Base-by-base conservation (phyloP, 2,329 filamentous ascomycete species). In the Penicillium sp. region DNA sequence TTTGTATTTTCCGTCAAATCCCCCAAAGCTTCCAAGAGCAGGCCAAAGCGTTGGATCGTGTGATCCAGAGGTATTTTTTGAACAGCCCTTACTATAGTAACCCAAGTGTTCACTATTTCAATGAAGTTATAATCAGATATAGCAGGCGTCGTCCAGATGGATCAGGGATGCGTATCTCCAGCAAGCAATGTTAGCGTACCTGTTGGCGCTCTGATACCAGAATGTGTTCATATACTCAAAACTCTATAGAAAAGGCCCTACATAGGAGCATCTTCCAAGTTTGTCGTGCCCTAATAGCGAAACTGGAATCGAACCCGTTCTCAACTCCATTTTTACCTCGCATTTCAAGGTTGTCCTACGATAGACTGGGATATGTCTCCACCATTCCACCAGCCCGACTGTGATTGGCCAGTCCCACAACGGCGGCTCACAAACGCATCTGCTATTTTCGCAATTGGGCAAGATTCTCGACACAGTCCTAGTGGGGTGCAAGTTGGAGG, bases 361-460 rank as follows among this genome's bases (percentile, higher is more conserved):
- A 47, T 14, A 22, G 29, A 26, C 31, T 31, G 16, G 9, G 39
- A 47, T 33, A 35, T 29, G 49, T 45, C 51, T 45, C 55, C 47
- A 52, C 57, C n/a, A 43, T 26, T 11, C 11, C 29, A 44, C 54
- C 57, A 53, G 48, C 45, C 35, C 21, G 45, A 43, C 16, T 3
- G 8, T 63, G 56, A 63, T 66, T 66, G 58, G 63, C 49, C 43
- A 19, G 51, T 27, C 35, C 22, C 29, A 13, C 44, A 54, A 57
- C 48, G 13, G 49, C 26, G 52, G 37, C 58, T 58, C 49, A 39
- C 43, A 27, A 54, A 51, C 57, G 54, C 51, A 60, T 48, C 55
- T 59, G 48, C 49, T 48, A 60, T 59, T 60, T 61, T 56, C 56
- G 45, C 59, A 45, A 52, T 37, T 13, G 55, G 39, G 29, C 42